A percentile compares a stretch with the other conserved stretches of the same genome.
Conservation (phyloP, 768 basidiomycete genomes). For the Gloeopeniophorella convolvens region DNA sequence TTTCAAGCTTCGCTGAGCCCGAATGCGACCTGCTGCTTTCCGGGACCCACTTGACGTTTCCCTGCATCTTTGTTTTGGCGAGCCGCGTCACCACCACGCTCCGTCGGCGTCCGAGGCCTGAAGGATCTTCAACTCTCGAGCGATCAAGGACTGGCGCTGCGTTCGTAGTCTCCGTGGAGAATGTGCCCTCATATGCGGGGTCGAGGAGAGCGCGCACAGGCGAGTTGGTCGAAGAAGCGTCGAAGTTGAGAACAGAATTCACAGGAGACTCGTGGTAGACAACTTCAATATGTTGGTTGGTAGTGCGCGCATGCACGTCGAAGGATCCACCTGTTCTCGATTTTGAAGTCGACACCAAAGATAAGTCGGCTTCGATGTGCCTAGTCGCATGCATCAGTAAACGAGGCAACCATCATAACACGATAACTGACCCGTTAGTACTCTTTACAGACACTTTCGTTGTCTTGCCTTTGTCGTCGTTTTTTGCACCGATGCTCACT, state of each 20-base stretch:
- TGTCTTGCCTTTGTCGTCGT: slow-evolving; percentile 21
- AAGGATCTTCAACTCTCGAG: slow-evolving; percentile 28
- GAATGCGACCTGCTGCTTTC: not conserved
- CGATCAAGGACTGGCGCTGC: slow-evolving; percentile 21
- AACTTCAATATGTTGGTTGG: slow-evolving; percentile 28
- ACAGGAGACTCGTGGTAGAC: slow-evolving; percentile 30
- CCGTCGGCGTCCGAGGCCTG: slow-evolving; percentile 31
- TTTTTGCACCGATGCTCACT: slow-evolving; percentile 25
- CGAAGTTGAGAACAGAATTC: slow-evolving; percentile 30
- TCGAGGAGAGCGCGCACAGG: slow-evolving; percentile 27
- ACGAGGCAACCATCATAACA: not conserved
- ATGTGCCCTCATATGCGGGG: slow-evolving; percentile 37
- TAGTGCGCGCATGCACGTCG: slow-evolving; percentile 26
- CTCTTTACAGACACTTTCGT: slow-evolving; percentile 32
- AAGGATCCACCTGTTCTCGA: slow-evolving; percentile 28
- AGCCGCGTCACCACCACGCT: slow-evolving; percentile 12
- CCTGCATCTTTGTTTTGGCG: not conserved
- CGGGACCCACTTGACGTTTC: slow-evolving; percentile 3
- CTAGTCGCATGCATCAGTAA: slow-evolving; percentile 23
- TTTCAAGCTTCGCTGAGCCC: not conserved
- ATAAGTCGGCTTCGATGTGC: slow-evolving; percentile 27
- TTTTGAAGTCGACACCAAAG: slow-evolving; percentile 28
- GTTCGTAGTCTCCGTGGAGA: slow-evolving; percentile 28
- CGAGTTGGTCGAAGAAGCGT: slow-evolving; percentile 28
- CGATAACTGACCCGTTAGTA: slow-evolving; percentile 42